These are phyloP conservation scores for Tephrocybe sp. DNA, from an alignment of 768 basidiomycete genomes.

Conservation along the genomic window DNA sequence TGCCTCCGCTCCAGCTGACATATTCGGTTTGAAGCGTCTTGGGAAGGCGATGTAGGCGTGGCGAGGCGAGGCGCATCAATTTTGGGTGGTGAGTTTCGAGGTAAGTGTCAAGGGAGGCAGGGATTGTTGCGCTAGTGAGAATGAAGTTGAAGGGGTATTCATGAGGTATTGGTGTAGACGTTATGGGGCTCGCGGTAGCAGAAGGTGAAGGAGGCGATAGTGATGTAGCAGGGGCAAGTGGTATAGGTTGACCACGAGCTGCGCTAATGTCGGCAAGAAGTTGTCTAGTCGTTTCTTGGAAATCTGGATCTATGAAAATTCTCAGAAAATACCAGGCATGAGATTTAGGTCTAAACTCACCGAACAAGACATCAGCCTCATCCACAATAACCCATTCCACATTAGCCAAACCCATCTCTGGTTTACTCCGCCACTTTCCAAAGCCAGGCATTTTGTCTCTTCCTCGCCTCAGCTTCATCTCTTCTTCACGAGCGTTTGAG, in stretches of 20 bases:
- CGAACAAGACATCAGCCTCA: conserved; percentile 88
- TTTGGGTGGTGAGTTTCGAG: conserved; percentile 59
- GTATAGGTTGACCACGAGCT: conserved; percentile 51
- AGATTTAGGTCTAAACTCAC: conserved; percentile 36
- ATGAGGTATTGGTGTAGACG: conserved; percentile 23
- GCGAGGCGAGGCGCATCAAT: conserved; percentile 75
- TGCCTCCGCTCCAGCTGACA: conserved; percentile 74
- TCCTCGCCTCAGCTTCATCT: conserved; percentile 28
- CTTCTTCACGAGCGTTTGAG: conserved; percentile 20
- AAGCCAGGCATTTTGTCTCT: conserved; percentile 34
- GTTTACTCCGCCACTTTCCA: conserved; percentile 39
- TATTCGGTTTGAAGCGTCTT: conserved; percentile 67
- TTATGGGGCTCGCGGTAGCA: conserved; percentile 9
- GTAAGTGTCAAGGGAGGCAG: conserved; percentile 66
- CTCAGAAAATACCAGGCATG: background rate
- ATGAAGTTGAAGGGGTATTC: conserved; percentile 79
- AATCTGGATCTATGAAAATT: conserved; percentile 65
- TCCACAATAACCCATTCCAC: conserved; percentile 91
- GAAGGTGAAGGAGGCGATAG: conserved; percentile 18
- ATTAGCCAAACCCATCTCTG: conserved; percentile 60
- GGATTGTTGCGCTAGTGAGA: conserved; percentile 86
- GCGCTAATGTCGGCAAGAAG: conserved; percentile 69
- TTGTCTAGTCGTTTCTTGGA: conserved; percentile 66
- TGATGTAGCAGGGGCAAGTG: conserved; percentile 21
- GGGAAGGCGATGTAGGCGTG: conserved; percentile 77